phyloP scores from a whole-genome alignment of 2,329 filamentous ascomycete genomes.

The Rhynchosporium secalis region DNA sequence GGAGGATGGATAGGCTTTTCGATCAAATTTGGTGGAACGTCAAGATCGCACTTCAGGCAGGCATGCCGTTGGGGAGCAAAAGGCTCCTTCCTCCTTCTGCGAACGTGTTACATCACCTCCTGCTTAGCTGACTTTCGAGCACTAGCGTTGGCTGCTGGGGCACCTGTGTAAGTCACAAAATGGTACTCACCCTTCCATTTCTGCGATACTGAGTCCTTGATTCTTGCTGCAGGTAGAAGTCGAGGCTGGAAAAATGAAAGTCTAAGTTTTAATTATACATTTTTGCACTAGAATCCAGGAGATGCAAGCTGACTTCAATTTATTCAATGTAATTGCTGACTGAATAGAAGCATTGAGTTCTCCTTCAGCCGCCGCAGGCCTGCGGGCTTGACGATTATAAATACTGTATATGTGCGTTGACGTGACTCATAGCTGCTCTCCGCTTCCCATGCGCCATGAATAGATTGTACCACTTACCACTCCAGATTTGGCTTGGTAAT shows the following conservation, averaged over 20 bases:
- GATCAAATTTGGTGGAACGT: not conserved
- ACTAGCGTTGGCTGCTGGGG: not conserved
- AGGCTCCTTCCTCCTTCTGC: not conserved
- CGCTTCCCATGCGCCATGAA: not conserved
- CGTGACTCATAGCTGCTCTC: not conserved
- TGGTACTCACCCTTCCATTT: not conserved
- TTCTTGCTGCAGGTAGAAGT: not conserved
- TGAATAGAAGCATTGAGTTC: not conserved
- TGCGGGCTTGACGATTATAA: constrained; percentile 1
- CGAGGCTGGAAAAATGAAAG: not conserved
- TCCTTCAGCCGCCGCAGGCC: not conserved
- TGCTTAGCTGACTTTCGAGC: not conserved
- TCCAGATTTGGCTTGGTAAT: not conserved
- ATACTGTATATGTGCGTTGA: not conserved
- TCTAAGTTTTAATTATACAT: not conserved
- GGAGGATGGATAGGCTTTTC: not conserved
- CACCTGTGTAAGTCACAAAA: constrained; percentile 1
- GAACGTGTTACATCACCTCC: constrained; percentile 2
- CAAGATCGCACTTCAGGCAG: not conserved
- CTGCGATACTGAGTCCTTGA: not conserved
- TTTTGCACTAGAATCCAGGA: too few relatives aligned
- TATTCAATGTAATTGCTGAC: not conserved
- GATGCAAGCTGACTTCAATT: not conserved
- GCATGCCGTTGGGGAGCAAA: not conserved
- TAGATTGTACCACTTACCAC: not conserved